Conservation (phyloP, 139 green algal species). For the Choricystis sp. region DNA sequence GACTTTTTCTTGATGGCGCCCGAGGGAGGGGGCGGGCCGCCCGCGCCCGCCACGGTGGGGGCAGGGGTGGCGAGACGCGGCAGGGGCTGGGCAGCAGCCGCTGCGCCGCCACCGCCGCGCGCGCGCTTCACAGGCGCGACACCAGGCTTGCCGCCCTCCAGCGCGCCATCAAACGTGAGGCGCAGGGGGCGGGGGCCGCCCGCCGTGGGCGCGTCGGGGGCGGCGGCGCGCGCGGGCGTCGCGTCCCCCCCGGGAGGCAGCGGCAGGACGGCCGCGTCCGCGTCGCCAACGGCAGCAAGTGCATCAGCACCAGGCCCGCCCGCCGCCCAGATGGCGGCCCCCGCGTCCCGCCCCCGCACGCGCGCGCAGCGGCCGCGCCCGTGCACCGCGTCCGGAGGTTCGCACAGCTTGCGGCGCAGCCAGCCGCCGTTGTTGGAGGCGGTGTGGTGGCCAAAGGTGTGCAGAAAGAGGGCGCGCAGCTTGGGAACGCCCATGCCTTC, state of each 20-base stretch:
- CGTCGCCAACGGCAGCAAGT: not conserved
- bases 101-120: too few species aligned
- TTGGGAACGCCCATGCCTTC: constrained; percentile 20
- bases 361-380: constrained; percentile 12
- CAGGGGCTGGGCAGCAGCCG: too few species aligned
- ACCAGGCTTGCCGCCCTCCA: too few species aligned
- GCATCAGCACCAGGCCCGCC: constrained; percentile 3
- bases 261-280: not conserved
- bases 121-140: too few species aligned
- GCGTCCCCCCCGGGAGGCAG: not conserved
- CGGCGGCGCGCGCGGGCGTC: not conserved
- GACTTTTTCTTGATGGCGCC: too few species aligned
- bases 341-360: constrained; percentile 18
- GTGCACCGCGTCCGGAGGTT: constrained; percentile 15
- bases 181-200: not conserved
- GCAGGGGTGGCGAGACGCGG: too few species aligned
- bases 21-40: too few species aligned
- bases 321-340: constrained; percentile 29
- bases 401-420: constrained; percentile 36
- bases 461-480: constrained; percentile 23
- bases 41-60: too few species aligned
- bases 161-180: not conserved
- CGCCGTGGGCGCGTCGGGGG: not conserved
- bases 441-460: constrained; percentile 27
- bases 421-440: constrained; percentile 37